phyloP scores from a whole-genome alignment of 768 basidiomycete genomes.

The Suillus weaverae region DNA sequence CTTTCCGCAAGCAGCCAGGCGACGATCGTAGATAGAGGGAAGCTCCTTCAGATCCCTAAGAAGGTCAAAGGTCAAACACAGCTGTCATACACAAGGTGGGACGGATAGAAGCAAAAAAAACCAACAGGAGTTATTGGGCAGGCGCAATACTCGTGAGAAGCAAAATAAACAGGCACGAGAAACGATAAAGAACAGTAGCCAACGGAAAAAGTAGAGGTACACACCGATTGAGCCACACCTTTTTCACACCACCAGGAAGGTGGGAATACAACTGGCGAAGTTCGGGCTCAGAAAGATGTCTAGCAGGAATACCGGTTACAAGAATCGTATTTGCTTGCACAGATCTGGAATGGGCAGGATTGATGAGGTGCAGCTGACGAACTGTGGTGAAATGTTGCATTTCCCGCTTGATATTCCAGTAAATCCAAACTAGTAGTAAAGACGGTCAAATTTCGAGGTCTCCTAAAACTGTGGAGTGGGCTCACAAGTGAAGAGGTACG shows the following conservation, averaged over 20 bases:
- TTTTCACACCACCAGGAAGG: constrained; percentile 87
- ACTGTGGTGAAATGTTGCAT: constrained; percentile 77
- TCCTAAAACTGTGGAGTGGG: constrained; percentile 9
- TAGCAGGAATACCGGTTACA: constrained; percentile 82
- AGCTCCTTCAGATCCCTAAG: constrained; percentile 80
- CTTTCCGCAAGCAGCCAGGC: constrained; percentile 68
- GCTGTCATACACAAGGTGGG: background rate
- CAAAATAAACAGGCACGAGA: background rate
- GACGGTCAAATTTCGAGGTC: constrained; percentile 1
- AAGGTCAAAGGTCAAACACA: background rate
- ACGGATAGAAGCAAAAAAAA: background rate
- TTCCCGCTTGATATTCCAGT: constrained; percentile 78
- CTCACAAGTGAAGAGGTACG: constrained; percentile 78
- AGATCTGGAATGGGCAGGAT: constrained; percentile 67
- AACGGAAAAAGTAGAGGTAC: constrained; percentile 15
- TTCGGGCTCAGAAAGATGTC: constrained; percentile 70
- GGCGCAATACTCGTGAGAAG: background rate
- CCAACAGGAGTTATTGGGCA: background rate
- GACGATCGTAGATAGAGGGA: constrained; percentile 78
- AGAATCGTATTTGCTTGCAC: constrained; percentile 91
- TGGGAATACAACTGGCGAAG: constrained; percentile 71
- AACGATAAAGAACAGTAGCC: background rate
- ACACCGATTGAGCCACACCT: constrained; percentile 89
- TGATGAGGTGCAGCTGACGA: constrained; percentile 82
- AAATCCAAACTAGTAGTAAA: constrained; percentile 67